Conservation (phyloP, 176 grass and related monocot genomes). For the Triticum monococcum region DNA sequence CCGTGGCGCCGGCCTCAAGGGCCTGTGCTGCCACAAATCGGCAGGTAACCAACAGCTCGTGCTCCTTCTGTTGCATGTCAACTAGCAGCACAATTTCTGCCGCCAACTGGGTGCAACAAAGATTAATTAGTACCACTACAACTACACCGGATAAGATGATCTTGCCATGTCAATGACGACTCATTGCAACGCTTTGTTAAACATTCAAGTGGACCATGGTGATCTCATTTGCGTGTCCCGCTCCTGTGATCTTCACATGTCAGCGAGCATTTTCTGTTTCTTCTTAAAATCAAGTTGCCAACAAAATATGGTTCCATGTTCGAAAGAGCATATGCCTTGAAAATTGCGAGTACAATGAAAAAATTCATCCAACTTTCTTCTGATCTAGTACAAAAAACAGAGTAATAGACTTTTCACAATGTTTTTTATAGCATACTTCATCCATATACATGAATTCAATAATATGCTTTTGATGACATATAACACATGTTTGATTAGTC, state of each 20-base stretch:
- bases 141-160: not conserved
- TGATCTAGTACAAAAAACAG: too few relatives aligned
- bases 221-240: not conserved
- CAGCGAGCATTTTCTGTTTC: too few relatives aligned
- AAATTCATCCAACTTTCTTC: too few relatives aligned
- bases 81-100: not conserved
- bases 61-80: not conserved
- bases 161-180: not conserved
- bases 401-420: too few relatives aligned
- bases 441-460: too few relatives aligned
- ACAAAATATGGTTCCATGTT: too few relatives aligned
- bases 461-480: too few relatives aligned
- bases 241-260: not conserved
- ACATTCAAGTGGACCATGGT: not conserved
- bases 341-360: too few relatives aligned
- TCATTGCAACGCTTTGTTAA: not conserved
- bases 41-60: not conserved
- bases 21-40: conserved; percentile 18
- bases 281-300: too few relatives aligned
- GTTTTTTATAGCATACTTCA: too few relatives aligned
- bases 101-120: not conserved
- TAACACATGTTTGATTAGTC: not conserved
- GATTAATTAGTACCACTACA: not conserved
- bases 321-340: too few relatives aligned
- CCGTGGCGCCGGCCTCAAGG: conserved; percentile 2